A percentile compares a stretch with the other conserved stretches of the same genome.
Conservation (phyloP, 345 rosid genomes). For the Euphorbia lathyris region DNA sequence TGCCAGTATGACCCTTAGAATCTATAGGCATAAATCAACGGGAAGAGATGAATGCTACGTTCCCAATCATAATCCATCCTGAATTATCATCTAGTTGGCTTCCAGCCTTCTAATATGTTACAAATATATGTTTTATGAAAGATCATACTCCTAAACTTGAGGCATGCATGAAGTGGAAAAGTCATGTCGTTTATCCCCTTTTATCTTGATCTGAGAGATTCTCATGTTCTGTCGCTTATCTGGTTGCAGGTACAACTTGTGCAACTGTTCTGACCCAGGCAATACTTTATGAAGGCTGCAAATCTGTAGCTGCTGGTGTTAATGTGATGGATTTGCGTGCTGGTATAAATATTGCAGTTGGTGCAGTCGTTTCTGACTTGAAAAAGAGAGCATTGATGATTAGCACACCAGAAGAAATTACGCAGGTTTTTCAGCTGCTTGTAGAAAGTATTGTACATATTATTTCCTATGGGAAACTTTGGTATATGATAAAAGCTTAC, state of each 20-base stretch:
- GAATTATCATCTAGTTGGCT: neutral
- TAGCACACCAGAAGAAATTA: slow-evolving; percentile 85
- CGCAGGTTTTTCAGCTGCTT: slow-evolving; percentile 48
- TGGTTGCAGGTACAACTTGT: slow-evolving; percentile 77
- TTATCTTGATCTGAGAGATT: neutral
- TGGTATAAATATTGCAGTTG: slow-evolving; percentile 79
- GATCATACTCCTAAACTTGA: neutral
- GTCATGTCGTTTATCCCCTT: neutral
- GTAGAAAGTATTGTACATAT: neutral
- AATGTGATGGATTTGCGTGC: slow-evolving; percentile 92
- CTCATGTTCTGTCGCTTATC: slow-evolving; percentile 15
- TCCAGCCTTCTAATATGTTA: neutral
- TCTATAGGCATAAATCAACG: too few species aligned
- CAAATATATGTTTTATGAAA: neutral
- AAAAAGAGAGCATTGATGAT: slow-evolving; percentile 81
- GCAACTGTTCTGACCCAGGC: slow-evolving; percentile 91
- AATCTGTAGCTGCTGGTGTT: slow-evolving; percentile 84
- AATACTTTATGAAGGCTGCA: slow-evolving; percentile 85
- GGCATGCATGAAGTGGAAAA: neutral
- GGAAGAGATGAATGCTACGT: too few species aligned
- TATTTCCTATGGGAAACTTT: neutral
- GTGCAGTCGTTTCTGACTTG: slow-evolving; percentile 68
- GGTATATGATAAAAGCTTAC: neutral
- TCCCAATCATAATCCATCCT: too few species aligned
- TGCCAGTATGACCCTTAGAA: too few species aligned